Percentiles rank a stretch among this genome's conserved stretches.
Conservation (phyloP, 345 rosid species). For the Acer negundo region DNA sequence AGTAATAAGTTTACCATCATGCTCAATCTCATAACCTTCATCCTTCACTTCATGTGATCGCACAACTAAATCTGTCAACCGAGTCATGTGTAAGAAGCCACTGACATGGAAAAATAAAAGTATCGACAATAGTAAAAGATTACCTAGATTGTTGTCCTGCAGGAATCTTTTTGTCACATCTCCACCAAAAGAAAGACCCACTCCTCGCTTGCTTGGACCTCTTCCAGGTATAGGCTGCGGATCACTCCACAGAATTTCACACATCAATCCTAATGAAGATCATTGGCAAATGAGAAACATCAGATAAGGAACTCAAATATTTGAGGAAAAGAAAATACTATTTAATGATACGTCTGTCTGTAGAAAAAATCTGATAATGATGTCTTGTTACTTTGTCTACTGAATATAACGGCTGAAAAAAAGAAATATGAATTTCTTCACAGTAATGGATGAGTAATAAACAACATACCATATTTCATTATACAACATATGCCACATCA, state of each 20-base stretch:
- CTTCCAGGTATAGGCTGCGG: constrained; percentile 94
- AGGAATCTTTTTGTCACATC: constrained; percentile 87
- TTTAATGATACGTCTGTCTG: neutral
- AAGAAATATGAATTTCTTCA: neutral
- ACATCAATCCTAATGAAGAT: constrained; percentile 73
- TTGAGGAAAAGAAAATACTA: neutral
- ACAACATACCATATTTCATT: neutral
- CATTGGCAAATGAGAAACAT: neutral
- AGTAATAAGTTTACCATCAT: constrained; percentile 93
- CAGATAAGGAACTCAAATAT: neutral
- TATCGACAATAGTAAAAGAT: neutral
- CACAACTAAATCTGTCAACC: constrained; percentile 69
- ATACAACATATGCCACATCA: neutral
- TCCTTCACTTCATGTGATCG: constrained; percentile 98
- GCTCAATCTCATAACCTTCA: constrained; percentile 97
- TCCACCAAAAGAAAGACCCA: constrained; percentile 91
- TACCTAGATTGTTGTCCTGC: constrained; percentile 91
- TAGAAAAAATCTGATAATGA: neutral
- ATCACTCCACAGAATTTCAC: constrained; percentile 98
- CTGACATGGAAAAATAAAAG: constrained; percentile 7
- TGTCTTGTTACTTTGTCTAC: neutral
- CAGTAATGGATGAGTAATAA: neutral
- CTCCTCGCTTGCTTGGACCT: constrained; percentile 99
- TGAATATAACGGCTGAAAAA: neutral
- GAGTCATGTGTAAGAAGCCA: constrained; percentile 23